Conservation (phyloP, 257 asterid species). For the Przewalskia tangutica region DNA sequence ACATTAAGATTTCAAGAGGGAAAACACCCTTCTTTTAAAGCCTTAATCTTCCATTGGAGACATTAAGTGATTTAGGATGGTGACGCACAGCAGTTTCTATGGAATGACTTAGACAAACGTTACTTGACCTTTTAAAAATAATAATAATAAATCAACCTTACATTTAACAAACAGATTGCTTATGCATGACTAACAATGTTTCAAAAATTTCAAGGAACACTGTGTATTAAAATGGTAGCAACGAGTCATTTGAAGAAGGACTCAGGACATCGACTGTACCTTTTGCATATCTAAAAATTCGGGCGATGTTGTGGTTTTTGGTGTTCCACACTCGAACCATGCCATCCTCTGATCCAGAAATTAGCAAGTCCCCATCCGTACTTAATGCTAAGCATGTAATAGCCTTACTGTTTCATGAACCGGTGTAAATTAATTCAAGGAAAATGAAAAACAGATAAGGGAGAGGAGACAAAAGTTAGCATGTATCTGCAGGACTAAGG, state of each 20-base stretch:
- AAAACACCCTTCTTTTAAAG: neutral
- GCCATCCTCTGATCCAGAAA: constrained; percentile 93
- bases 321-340: constrained; percentile 87
- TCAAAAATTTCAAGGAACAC: neutral
- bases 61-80: neutral
- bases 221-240: neutral
- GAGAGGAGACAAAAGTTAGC: neutral
- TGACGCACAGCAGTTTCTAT: neutral
- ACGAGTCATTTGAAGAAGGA: neutral
- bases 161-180: neutral
- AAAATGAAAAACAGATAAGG: neutral
- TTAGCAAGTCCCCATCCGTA: constrained; percentile 55
- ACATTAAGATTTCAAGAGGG: neutral
- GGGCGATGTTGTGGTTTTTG: constrained; percentile 48
- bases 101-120: neutral
- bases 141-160: neutral
- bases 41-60: neutral
- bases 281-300: constrained; percentile 59
- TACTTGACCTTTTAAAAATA: neutral
- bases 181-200: neutral
- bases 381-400: constrained; percentile 79
- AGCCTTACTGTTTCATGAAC: constrained; percentile 61
- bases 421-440: constrained; percentile 12
- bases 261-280: constrained; percentile 30
- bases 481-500: neutral